phyloP scores from a whole-genome alignment of 805 yeast species.

The Diddensiella caesifluorescens region DNA sequence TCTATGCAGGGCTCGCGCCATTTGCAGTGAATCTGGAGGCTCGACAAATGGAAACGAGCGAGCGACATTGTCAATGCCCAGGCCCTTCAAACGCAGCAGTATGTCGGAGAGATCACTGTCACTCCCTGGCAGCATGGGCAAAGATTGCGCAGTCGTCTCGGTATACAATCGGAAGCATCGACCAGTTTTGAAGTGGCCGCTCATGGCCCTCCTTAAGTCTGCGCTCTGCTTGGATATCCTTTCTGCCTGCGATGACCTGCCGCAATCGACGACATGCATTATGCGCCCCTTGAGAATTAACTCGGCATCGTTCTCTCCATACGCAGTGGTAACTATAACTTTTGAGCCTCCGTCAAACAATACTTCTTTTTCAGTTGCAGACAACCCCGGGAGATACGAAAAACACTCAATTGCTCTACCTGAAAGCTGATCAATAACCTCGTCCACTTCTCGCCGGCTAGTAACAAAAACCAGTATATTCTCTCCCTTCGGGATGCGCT shows the following conservation, averaged over 20 bases:
- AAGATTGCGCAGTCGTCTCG: conserved; percentile 42
- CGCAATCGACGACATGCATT: conserved; percentile 67
- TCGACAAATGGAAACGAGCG: conserved; percentile 65
- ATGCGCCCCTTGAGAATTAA: conserved; percentile 20
- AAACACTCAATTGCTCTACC: too few species aligned
- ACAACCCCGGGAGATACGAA: too few species aligned
- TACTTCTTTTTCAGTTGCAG: too few species aligned
- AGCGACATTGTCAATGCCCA: conserved; percentile 53
- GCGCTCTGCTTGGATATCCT: conserved; percentile 55
- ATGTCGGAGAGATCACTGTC: neutral
- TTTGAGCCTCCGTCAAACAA: conserved; percentile 48
- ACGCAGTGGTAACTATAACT: neutral
- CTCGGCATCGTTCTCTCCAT: conserved; percentile 3
- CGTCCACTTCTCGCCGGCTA: conserved; percentile 84
- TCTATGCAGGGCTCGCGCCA: conserved; percentile 65
- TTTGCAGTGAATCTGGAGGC: conserved; percentile 64
- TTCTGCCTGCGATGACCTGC: conserved; percentile 44
- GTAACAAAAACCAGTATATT: conserved; percentile 85
- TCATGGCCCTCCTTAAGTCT: conserved; percentile 35
- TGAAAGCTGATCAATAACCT: too few species aligned
- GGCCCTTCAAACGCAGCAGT: conserved; percentile 53
- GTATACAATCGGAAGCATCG: conserved; percentile 14
- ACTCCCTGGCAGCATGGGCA: conserved; percentile 64
- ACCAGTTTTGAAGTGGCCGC: conserved; percentile 53
- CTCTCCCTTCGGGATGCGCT: conserved; percentile 32